A percentile compares a stretch with the other conserved stretches of the same genome.
phyloP scores from a whole-genome alignment of 225 moss, liverwort and hornwort species.

The Asterella californica region DNA sequence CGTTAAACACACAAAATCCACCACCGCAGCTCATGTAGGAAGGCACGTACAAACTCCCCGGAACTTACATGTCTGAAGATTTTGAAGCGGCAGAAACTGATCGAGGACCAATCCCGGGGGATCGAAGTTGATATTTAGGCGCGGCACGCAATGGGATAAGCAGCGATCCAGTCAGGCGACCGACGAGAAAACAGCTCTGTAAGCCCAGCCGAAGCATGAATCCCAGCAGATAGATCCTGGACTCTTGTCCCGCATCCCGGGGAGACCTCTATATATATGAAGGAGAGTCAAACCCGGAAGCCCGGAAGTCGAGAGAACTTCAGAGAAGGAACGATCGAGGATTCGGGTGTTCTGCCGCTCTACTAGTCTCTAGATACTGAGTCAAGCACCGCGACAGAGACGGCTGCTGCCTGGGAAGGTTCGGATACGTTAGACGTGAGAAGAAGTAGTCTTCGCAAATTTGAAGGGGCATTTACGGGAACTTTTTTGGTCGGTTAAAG shows the following conservation, averaged over 20 bases:
- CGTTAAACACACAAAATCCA: neutral
- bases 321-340: neutral
- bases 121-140: neutral
- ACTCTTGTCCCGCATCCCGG: neutral
- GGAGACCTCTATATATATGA: neutral
- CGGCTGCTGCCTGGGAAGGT: neutral
- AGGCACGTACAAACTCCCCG: neutral
- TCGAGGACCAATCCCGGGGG: neutral
- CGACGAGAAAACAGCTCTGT: neutral
- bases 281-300: no score
- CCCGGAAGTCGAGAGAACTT: neutral
- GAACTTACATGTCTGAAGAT: neutral
- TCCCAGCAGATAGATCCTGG: neutral
- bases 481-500: no score
- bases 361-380: neutral
- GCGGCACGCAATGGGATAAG: neutral
- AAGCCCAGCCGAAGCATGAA: slow-evolving; percentile 7
- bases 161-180: neutral
- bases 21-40: neutral
- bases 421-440: neutral
- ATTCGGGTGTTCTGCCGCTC: neutral
- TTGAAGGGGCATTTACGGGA: no score
- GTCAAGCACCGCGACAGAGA: neutral
- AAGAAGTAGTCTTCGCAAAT: no score
- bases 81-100: neutral